A percentile compares a stretch with the other conserved stretches of the same genome.
Conservation (phyloP, 257 asterid genomes). For the Solanum lignicaule region DNA sequence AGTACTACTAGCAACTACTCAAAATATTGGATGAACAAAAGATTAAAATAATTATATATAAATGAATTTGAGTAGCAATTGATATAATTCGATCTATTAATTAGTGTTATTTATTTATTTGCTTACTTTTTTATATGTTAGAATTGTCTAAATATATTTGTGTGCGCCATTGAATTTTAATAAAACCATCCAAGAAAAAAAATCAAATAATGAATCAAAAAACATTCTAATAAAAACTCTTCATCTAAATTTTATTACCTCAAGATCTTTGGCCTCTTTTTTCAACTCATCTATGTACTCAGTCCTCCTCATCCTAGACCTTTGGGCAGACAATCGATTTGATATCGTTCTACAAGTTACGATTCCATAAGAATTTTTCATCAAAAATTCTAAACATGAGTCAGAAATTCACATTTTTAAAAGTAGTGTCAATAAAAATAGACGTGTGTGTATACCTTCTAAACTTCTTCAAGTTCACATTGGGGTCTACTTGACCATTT, state of each 20-base stretch:
- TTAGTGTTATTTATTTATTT: not conserved
- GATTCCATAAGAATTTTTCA: not conserved
- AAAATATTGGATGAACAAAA: not conserved
- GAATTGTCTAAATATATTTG: not conserved
- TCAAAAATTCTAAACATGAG: not conserved
- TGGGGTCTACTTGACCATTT: not conserved
- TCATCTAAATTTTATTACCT: slow-evolving; percentile 5
- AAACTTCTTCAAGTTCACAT: not conserved
- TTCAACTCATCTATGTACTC: slow-evolving; percentile 24
- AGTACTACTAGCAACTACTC: not conserved
- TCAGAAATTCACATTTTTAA: not conserved
- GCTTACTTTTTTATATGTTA: not conserved
- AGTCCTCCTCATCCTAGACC: slow-evolving; percentile 20
- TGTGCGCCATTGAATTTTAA: not conserved
- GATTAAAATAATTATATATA: not conserved
- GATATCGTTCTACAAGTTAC: no score
- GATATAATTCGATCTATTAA: not conserved
- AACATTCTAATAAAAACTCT: not conserved
- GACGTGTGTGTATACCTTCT: not conserved
- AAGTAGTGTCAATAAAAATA: not conserved
- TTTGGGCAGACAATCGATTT: slow-evolving; percentile 46
- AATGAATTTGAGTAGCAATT: not conserved
- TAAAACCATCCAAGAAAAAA: not conserved
- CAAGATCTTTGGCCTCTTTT: slow-evolving; percentile 10
- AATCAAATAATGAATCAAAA: not conserved